Evolutionary conservation across 2,329 filamentous ascomycete genomes (phyloP).

Genomic region (Talaromyces sp.): DNA sequence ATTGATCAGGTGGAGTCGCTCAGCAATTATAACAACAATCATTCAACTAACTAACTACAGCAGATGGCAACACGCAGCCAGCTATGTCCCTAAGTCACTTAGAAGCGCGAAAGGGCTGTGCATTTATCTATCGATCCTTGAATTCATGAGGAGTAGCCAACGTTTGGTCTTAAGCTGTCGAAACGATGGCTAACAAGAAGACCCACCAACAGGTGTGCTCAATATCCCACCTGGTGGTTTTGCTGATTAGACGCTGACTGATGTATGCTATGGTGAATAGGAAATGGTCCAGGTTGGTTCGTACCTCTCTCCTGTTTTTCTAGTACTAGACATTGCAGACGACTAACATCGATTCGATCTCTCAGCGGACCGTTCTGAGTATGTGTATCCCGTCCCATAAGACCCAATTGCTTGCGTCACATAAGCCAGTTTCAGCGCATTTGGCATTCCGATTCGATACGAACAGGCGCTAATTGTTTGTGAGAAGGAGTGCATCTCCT

Average conservation of each 20-base stretch:
- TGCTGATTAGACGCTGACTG: not conserved
- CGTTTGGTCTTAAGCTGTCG: constrained; percentile 13
- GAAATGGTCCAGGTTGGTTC: constrained; percentile 99
- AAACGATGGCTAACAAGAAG: constrained; percentile 47
- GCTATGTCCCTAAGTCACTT: not conserved
- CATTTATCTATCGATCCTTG: constrained; percentile 17
- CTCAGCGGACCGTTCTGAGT: constrained; percentile 36
- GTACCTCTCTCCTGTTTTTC: constrained; percentile 39
- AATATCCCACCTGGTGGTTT: not conserved
- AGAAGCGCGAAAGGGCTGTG: constrained; percentile 12
- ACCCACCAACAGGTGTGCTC: constrained; percentile 62
- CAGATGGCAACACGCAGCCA: not conserved
- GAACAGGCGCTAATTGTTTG: constrained; percentile 18
- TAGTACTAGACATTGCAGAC: constrained; percentile 14
- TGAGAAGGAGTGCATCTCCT: constrained; percentile 65
- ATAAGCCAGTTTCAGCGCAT: not conserved
- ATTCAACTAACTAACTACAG: not conserved
- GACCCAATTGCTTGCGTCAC: not conserved
- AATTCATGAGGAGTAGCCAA: constrained; percentile 11
- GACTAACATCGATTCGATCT: constrained; percentile 22
- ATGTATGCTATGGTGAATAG: constrained; percentile 43
- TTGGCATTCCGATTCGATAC: not conserved
- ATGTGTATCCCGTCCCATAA: constrained; percentile 18
- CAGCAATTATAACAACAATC: not conserved
- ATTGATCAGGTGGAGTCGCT: not conserved